Evolutionary conservation across 1,284 basidiomycete genomes (phyloP).

Genomic region (Omphalotus olearius): DNA sequence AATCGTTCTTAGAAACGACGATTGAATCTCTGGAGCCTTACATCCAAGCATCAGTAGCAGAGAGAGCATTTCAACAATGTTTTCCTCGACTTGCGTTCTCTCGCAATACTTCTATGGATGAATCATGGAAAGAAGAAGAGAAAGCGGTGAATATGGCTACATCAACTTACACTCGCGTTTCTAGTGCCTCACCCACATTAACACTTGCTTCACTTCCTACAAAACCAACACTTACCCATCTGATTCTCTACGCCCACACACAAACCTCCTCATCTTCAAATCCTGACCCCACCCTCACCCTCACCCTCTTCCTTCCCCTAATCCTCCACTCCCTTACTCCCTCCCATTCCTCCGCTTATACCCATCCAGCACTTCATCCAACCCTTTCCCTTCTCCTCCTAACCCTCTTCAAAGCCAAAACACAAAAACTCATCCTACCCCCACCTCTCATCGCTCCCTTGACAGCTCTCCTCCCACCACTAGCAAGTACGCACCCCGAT

Average conservation of each 20-base stretch:
- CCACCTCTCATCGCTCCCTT: conserved; percentile 6
- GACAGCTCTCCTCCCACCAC: conserved; percentile 2
- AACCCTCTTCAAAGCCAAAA: neutral
- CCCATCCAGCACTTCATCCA: too few relatives aligned
- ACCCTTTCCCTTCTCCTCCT: neutral
- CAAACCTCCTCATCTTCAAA: conserved; percentile 1
- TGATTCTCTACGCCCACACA: conserved; percentile 6
- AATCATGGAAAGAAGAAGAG: neutral
- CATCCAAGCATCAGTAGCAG: conserved; percentile 8
- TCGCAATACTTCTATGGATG: neutral
- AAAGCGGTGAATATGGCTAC: neutral
- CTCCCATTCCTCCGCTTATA: too few relatives aligned
- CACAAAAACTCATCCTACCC: neutral
- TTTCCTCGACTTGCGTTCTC: conserved; percentile 5
- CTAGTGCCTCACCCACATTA: neutral
- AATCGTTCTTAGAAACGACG: conserved; percentile 2
- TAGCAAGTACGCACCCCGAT: conserved; percentile 9
- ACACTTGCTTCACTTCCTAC: neutral
- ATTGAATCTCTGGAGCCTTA: neutral
- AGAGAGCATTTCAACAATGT: conserved; percentile 3
- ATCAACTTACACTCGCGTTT: neutral
- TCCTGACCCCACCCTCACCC: conserved; percentile 1
- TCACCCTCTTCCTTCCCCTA: neutral
- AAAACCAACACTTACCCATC: neutral
- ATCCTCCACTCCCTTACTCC: too few relatives aligned